These are phyloP conservation scores for Solanum tarijense DNA, from an alignment of 257 asterid genomes.

Conservation along the genomic window DNA sequence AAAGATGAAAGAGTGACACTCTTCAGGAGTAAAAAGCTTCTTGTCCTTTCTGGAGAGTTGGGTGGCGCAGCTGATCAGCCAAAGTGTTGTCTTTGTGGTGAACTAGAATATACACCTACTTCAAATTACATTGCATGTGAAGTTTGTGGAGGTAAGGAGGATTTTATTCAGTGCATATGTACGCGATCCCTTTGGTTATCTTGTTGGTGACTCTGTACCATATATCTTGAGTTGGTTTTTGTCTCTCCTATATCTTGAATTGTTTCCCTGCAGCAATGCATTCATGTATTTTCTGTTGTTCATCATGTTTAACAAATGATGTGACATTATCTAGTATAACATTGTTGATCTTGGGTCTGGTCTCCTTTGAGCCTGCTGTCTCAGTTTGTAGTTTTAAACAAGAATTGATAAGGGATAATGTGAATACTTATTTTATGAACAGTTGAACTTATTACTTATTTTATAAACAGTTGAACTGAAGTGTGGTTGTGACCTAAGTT, in stretches of 20 bases:
- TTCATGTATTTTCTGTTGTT: background rate
- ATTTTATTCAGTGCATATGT: background rate
- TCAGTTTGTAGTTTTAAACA: background rate
- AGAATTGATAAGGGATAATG: background rate
- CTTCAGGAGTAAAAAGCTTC: conserved; percentile 45
- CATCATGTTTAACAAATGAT: background rate
- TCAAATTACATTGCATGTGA: conserved; percentile 69
- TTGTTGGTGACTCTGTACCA: conserved; percentile 1
- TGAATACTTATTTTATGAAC: background rate
- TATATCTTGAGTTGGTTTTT: background rate
- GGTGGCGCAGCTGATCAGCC: conserved; percentile 23
- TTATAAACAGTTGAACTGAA: background rate
- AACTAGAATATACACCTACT: conserved; percentile 43
- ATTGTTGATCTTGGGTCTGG: background rate
- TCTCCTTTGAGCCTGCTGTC: background rate
- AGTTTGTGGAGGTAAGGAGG: conserved; percentile 68
- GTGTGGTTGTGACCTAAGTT: background rate
- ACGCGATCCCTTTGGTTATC: background rate
- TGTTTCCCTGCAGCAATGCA: background rate
- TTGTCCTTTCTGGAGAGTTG: conserved; percentile 42
- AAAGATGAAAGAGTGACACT: conserved; percentile 46
- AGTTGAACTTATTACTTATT: background rate
- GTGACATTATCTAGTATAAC: background rate
- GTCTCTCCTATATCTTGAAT: background rate
- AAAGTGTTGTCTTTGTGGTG: conserved; percentile 69